phyloP scores from a whole-genome alignment of 1,284 basidiomycete species.

The Volvariella surrecta region DNA sequence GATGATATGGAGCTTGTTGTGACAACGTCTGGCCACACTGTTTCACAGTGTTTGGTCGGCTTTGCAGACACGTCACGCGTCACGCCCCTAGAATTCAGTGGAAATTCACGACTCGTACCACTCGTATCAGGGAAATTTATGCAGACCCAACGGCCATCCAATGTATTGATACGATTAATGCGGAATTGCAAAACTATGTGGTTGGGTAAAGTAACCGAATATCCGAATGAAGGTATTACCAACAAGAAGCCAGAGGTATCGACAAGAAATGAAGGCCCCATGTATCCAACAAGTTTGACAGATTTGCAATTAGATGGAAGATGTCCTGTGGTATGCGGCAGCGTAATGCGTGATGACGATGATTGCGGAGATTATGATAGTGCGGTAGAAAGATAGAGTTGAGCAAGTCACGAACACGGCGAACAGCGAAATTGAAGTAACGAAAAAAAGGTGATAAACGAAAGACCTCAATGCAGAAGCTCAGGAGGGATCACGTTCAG shows the following conservation, averaged over 20 bases:
- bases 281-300: conserved; percentile 2
- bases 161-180: conserved; percentile 1
- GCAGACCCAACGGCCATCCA: neutral
- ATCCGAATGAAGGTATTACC: conserved; percentile 2
- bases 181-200: neutral
- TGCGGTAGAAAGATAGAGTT: neutral
- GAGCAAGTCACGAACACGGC: no score
- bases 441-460: conserved; percentile 4
- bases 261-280: conserved; percentile 6
- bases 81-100: no score
- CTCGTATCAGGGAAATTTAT: neutral
- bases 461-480: conserved; percentile 8
- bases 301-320: no score
- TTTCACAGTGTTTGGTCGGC: conserved; percentile 22
- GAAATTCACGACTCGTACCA: conserved; percentile 5
- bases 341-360: conserved; percentile 2
- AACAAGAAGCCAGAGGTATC: conserved; percentile 7
- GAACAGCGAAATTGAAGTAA: no score
- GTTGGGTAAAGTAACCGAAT: conserved; percentile 4
- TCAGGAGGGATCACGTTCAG: conserved; percentile 6
- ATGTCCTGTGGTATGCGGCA: neutral
- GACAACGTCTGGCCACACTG: neutral
- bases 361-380: conserved; percentile 1
- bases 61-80: conserved; percentile 31
- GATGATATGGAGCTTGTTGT: neutral